Base-by-base conservation (phyloP, 1,284 basidiomycete genomes). In the Ustilago tritici region DNA sequence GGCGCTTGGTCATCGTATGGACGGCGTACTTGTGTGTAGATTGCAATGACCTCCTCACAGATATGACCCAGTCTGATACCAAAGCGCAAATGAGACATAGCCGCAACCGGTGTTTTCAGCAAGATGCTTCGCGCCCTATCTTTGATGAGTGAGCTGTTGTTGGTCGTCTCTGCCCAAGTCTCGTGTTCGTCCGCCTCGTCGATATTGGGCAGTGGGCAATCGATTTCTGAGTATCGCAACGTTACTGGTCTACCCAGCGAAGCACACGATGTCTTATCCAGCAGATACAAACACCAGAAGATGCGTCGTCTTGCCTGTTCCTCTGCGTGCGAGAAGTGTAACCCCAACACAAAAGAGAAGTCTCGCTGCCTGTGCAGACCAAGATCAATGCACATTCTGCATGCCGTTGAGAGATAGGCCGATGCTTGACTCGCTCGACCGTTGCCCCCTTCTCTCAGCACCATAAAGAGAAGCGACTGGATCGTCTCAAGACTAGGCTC, bases 391-490 rank as follows among this genome's bases (percentile, higher is more conserved):
- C 68, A 76, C 75, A 82, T 80, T 14, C 79, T 61, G 31, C 75
- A 79, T 10, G 81, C 81, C 4, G 67, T 70, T 19, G 63, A 71
- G 9, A 73, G 61, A 41, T 81, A 82, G 9, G 71, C 68, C 12
- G 79, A 76, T 3, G 75, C 69, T 46, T 80, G 76, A 32, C 63
- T 75, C 9, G 75, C 69, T 17, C 71, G 72, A 11, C 78, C 79
- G 19, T 69, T 72, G 31, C 80, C 81, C n/a, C 69, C 66, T 32
- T 83, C 81, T 36, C 75, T 73, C 34, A 83, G 56, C 15, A 78
- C 70, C 78, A 83, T 76, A 62, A 80, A 80, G 15, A 81, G 31
- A 5, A 80, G 63, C 40, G 79, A 71, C 56, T 80, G 78, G 41
- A 78, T 72, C 1, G 78, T 74, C 49, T 81, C 80, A 11, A 82